Evolutionary conservation across 139 green algal species (phyloP), one percentile per base, ranked within the genome.

Genomic region (Ulvella scutata): DNA sequence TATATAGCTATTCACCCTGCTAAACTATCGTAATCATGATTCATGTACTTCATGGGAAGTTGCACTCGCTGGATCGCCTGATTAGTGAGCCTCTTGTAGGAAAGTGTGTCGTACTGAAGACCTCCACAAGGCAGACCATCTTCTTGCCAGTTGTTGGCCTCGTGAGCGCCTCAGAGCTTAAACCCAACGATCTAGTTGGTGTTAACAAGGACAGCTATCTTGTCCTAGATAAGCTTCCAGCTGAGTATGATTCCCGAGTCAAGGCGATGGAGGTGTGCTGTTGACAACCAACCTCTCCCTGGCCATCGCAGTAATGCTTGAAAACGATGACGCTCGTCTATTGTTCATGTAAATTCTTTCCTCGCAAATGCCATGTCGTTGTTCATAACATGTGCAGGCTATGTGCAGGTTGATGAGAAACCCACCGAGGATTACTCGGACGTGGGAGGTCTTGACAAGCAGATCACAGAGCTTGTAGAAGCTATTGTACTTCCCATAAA

Each of bases 191-290:
- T 80, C 83, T 98, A 76, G 93, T 99, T n/a, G 94, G 94, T 10
- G 94, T 97, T 36, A 99, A 99, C 87, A 99, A 99, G 84, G 95
- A 99, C 88, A 92, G 82, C 62, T 99, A 99, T 80, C 86, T 99
- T 4, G 93, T 99, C 76, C 80, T 99, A 6, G 95, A 99, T 83
- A 98, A 89, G 0, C 86, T 99, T 28, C 95, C 95, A 9, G 91
- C 95, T 0, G 95, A 99, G 87, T 99, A 99, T 73, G 95, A 99
- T 86, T 92, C 88, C 23, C 82, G 95, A 2, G 93, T 98, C 0
- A 98, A 98, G 82, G 93, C 91, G 38, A 96, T 97, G 92, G 88
- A 96, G 82, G 91, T 96, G 75, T 67, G 51, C 31, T 10, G 6
- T 29, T n/a, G 51, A 67, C 17, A 20, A 59, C 17, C 21, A 83